Conservation (phyloP, 2,329 filamentous ascomycete species). For the Xylaria sp. region DNA sequence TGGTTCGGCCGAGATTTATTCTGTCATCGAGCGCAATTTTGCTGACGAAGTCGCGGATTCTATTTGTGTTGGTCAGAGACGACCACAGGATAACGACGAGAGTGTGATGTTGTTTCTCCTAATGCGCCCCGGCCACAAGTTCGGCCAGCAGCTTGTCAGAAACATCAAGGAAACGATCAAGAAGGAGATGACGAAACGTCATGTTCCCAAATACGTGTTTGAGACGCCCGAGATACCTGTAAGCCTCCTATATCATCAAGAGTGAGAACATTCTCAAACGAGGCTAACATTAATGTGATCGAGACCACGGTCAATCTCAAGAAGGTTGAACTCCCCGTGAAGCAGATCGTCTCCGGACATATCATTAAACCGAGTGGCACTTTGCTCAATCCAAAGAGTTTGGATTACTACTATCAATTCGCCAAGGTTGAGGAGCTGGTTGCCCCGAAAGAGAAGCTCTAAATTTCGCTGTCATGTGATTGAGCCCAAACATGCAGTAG, state of each 20-base stretch:
- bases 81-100: slow-evolving; percentile 62
- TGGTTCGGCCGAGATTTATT: slow-evolving; percentile 80
- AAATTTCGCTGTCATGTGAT: slow-evolving; percentile 27
- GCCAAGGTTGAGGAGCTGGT: slow-evolving; percentile 70
- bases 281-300: background rate
- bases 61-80: slow-evolving; percentile 79
- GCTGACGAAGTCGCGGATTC: slow-evolving; percentile 68
- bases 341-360: slow-evolving; percentile 80
- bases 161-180: slow-evolving; percentile 69
- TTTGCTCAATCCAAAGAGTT: slow-evolving; percentile 74
- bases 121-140: slow-evolving; percentile 61
- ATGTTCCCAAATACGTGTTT: slow-evolving; percentile 80
- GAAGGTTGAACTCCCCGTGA: slow-evolving; percentile 84
- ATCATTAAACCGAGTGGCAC: slow-evolving; percentile 78
- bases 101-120: slow-evolving; percentile 61
- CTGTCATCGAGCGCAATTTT: slow-evolving; percentile 72
- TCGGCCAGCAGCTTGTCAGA: slow-evolving; percentile 60
- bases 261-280: background rate
- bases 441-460: slow-evolving; percentile 55
- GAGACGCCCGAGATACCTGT: slow-evolving; percentile 82
- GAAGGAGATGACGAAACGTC: slow-evolving; percentile 70
- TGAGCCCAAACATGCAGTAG: background rate
- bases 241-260: slow-evolving; percentile 40
- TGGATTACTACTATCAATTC: slow-evolving; percentile 82
- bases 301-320: slow-evolving; percentile 83